These are phyloP conservation scores for Quercus berberidifolia DNA, from an alignment of 306 rosid species.

Conservation along the genomic window DNA sequence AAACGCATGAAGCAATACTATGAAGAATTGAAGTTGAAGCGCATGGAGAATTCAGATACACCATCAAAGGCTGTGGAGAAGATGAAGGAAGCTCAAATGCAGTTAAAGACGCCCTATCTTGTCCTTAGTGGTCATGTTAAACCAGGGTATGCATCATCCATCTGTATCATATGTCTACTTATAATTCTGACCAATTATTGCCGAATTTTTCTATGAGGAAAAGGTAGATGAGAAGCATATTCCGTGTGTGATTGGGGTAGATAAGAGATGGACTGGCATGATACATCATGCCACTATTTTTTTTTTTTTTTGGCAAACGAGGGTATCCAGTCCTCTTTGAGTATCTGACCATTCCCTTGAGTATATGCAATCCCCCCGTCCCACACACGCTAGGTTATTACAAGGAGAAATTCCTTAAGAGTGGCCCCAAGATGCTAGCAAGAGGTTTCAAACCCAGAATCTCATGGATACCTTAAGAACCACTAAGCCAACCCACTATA, in stretches of 20 bases:
- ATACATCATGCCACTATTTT: background rate
- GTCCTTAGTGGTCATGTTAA: constrained; percentile 94
- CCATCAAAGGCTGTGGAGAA: constrained; percentile 85
- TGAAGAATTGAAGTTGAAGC: constrained; percentile 86
- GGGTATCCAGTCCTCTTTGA: no score
- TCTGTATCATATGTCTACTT: background rate
- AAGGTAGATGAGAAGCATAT: background rate
- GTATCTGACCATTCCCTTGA: no score
- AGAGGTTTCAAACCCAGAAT: no score
- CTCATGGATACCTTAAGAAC: no score
- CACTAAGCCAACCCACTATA: no score
- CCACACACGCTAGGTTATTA: no score
- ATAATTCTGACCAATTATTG: background rate
- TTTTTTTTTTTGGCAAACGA: no score
- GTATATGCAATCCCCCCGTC: no score
- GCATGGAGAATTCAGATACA: constrained; percentile 90
- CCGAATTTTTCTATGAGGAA: background rate
- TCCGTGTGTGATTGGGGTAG: background rate
- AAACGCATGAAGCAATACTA: constrained; percentile 84
- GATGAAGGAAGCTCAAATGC: constrained; percentile 96
- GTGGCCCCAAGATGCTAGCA: no score
- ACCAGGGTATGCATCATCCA: constrained; percentile 65
- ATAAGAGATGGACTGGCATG: constrained; percentile 4
- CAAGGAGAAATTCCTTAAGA: no score
- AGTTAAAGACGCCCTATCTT: constrained; percentile 75